phyloP scores from a whole-genome alignment of 1,139 yeast species.

The Yamadazyma membranifaciens region DNA sequence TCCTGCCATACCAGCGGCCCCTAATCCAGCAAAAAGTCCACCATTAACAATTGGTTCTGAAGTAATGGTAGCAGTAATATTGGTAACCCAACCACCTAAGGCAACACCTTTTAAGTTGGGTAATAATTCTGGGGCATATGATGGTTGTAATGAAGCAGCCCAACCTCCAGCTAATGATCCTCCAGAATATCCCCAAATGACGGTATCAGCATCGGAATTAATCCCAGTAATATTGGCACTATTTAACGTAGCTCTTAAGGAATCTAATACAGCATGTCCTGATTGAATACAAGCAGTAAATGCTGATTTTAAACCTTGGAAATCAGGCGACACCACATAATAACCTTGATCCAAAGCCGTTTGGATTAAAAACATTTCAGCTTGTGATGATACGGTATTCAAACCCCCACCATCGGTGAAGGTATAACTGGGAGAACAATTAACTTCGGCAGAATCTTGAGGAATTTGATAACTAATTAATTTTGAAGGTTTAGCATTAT shows the following conservation, averaged over 20 bases:
- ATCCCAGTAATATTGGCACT: conserved; percentile 28
- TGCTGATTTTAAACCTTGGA: conserved; percentile 30
- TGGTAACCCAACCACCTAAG: conserved; percentile 35
- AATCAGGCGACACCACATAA: conserved; percentile 35
- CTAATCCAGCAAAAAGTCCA: conserved; percentile 27
- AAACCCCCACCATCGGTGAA: conserved; percentile 22
- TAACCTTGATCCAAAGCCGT: conserved; percentile 26
- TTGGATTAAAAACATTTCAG: conserved; percentile 28
- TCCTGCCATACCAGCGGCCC: conserved; percentile 28
- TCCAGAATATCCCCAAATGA: conserved; percentile 42
- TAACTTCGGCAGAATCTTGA: conserved; percentile 27
- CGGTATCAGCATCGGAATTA: conserved; percentile 23
- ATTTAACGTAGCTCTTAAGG: conserved; percentile 28
- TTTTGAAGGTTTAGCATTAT: conserved; percentile 26
- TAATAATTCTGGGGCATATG: conserved; percentile 33
- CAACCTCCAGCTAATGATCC: conserved; percentile 39
- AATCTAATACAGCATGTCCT: conserved; percentile 31
- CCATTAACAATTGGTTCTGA: conserved; percentile 20
- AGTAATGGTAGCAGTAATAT: conserved; percentile 22
- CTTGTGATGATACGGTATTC: conserved; percentile 17
- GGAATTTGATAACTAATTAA: conserved; percentile 33
- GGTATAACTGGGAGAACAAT: conserved; percentile 36
- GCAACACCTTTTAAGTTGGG: conserved; percentile 28
- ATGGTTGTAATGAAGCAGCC: conserved; percentile 36
- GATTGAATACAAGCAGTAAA: conserved; percentile 32